Conservation (phyloP, 2,329 filamentous ascomycete genomes). For the Myriosclerotinia duriaeana region DNA sequence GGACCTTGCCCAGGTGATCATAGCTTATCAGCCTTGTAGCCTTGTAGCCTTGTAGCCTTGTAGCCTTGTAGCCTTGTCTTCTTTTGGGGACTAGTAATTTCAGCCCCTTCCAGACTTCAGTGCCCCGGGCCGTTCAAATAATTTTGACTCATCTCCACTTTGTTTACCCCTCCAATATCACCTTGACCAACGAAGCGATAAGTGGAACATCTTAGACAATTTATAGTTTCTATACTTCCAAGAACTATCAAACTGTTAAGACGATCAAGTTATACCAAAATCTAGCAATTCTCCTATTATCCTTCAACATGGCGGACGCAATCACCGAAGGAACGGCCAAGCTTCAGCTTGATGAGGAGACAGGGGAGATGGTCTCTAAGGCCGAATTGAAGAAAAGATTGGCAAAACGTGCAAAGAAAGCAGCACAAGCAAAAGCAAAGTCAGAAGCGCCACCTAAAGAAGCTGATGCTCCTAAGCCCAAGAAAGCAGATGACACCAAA, state of each 20-base stretch:
- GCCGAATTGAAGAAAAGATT: conserved; percentile 61
- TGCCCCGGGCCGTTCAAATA: background rate
- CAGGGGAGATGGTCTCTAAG: conserved; percentile 65
- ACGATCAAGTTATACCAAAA: background rate
- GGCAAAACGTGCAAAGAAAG: conserved; percentile 59
- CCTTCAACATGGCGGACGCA: conserved; percentile 48
- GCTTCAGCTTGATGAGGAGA: conserved; percentile 61
- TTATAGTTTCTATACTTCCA: background rate
- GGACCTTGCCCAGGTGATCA: background rate
- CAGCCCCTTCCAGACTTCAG: background rate
- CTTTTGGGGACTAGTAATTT: background rate
- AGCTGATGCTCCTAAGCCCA: conserved; percentile 35
- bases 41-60: background rate
- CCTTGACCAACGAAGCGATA: background rate
- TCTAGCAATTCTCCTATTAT: background rate
- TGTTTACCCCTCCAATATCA: conserved; percentile 10
- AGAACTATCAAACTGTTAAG: background rate
- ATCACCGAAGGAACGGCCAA: conserved; percentile 51
- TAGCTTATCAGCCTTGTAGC: too few relatives aligned
- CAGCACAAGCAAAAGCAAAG: conserved; percentile 53
- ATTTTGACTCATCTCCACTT: conserved; percentile 14
- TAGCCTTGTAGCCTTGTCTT: background rate
- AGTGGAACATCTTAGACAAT: background rate
- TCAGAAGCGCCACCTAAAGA: conserved; percentile 44
- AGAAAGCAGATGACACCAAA: conserved; percentile 40